phyloP scores from a whole-genome alignment of 306 rosid species.

The Cercis canadensis region DNA sequence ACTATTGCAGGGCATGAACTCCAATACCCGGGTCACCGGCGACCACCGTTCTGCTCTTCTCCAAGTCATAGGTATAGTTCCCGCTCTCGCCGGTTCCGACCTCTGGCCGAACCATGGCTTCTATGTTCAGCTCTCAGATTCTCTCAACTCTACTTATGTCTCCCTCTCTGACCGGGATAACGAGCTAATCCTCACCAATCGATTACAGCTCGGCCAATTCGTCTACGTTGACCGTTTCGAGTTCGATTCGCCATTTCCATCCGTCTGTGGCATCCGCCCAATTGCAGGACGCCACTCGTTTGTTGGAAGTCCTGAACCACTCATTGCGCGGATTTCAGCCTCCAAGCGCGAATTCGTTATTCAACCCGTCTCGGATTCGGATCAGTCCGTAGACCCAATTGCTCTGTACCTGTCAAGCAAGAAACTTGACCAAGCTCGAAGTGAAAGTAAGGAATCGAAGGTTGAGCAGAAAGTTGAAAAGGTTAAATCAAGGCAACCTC shows the following conservation, averaged over 20 bases:
- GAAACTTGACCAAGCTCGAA: constrained; percentile 34
- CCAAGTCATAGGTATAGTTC: constrained; percentile 90
- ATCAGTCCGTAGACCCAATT: constrained; percentile 64
- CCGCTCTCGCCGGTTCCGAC: constrained; percentile 84
- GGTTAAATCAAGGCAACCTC: constrained; percentile 58
- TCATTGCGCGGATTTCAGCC: constrained; percentile 62
- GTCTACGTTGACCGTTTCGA: constrained; percentile 82
- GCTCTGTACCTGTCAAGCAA: constrained; percentile 58
- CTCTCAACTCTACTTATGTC: constrained; percentile 91
- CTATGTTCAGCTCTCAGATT: constrained; percentile 92
- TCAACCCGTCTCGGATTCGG: constrained; percentile 80
- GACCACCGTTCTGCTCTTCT: constrained; percentile 98
- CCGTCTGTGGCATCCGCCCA: constrained; percentile 73
- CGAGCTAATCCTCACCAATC: constrained; percentile 88
- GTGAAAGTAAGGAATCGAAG: constrained; percentile 20
- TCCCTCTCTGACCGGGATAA: constrained; percentile 76
- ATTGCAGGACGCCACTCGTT: constrained; percentile 82
- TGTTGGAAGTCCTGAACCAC: constrained; percentile 73
- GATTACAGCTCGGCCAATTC: constrained; percentile 87
- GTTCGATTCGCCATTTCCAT: constrained; percentile 76
- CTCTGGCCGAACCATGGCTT: constrained; percentile 91
- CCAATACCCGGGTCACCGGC: constrained; percentile 84
- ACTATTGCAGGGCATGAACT: constrained; percentile 84
- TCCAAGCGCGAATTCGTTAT: constrained; percentile 72
- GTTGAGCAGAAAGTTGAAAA: constrained; percentile 43